Base-by-base conservation (phyloP, 169 alveolate genomes). In the Plasmodium inui region DNA sequence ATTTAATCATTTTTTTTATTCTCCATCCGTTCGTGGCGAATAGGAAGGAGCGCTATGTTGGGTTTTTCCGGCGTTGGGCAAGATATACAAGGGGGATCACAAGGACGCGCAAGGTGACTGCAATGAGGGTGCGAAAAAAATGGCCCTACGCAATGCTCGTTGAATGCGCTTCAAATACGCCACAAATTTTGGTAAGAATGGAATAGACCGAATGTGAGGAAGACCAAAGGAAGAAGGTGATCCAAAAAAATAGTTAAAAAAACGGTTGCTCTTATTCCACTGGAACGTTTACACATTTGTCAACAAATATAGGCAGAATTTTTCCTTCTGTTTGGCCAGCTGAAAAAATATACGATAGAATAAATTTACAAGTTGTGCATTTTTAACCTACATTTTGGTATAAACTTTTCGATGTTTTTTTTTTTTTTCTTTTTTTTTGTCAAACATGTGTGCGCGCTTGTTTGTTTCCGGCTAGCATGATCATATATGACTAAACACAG, bases 331-430 rank as follows among this genome's bases (percentile, higher is more conserved):
- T 32, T 53, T 82, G 5, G 14, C 39, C 14, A 82, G 10, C 57
- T 50, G 50, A n/a, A 53, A 82, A 61, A 39, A 82, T 53, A 34
- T 53, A 57, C 41, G 17, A 39, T 14, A 82, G 90, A 82, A 82
- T 82, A 82, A 39, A 57, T 82, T 82, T 28, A 82, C 41, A 82
- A 53, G 90, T 41, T 39, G 90, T 82, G 72, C 41, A 82, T 61
- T 82, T 80, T 80, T 80, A 80, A 61, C 41, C 90, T 82, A 82
- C 90, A 82, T 30, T 82, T 30, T 82, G 53, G 90, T 82, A 82
- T 39, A 57, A 22, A 26, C 72, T 82, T 39, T 82, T 8, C 41
- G 90, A 57, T 82, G 70, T 82, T 82, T 82, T 82, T 82, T 55
- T 82, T 82, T 82, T 82, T 82, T 57, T 57, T 57, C 30, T 81